Evolutionary conservation across 345 rosid species (phyloP).

Genomic region (Corchorus olitorius): DNA sequence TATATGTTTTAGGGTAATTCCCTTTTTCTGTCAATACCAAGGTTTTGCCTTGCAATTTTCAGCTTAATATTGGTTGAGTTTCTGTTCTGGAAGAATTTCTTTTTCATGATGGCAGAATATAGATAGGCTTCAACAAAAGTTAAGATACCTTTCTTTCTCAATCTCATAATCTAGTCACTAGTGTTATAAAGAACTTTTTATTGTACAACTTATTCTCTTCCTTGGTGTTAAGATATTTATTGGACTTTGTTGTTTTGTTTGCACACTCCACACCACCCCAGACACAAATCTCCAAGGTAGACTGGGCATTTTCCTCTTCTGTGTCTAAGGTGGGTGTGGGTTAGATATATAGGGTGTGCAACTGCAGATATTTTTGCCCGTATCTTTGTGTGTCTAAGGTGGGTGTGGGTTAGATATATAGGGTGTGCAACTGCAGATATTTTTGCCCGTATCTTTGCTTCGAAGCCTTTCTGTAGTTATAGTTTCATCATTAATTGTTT

Average conservation of each 20-base stretch:
- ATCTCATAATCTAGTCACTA: constrained; percentile 2
- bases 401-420: too few species aligned
- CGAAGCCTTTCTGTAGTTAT: neutral
- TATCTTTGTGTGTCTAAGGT: too few species aligned
- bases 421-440: too few species aligned
- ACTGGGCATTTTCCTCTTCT: too few species aligned
- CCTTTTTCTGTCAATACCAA: constrained; percentile 1
- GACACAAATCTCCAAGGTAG: too few species aligned
- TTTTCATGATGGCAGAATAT: neutral
- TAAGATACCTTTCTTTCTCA: constrained; percentile 4
- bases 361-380: too few species aligned
- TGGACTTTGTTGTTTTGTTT: too few species aligned
- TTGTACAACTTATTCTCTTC: neutral
- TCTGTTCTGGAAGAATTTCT: neutral
- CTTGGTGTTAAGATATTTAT: neutral
- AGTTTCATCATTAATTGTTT: neutral
- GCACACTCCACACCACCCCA: too few species aligned
- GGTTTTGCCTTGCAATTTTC: constrained; percentile 7
- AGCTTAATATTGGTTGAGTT: neutral
- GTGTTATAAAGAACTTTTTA: neutral
- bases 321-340: too few species aligned
- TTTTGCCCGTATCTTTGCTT: too few species aligned
- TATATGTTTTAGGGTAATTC: constrained; percentile 81
- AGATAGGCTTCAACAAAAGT: neutral
- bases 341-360: too few species aligned